Evolutionary conservation across 208 protist species (phyloP).

Genomic region (Herpetomonas tarakana): DNA sequence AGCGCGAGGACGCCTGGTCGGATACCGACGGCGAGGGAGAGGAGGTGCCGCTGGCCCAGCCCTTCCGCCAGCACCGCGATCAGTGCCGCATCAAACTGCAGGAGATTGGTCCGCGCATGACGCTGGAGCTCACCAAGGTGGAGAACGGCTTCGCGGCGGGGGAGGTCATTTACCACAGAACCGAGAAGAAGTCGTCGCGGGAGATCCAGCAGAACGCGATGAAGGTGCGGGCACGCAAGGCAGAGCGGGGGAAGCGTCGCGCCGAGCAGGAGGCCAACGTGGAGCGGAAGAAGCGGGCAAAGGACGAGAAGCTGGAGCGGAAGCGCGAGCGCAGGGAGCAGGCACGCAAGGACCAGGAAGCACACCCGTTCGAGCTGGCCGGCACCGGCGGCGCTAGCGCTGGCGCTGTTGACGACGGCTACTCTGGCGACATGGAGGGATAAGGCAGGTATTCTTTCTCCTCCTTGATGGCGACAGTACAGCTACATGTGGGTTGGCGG

Average conservation of each 20-base stretch:
- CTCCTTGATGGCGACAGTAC: no score
- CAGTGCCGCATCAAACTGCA: slow-evolving; percentile 91
- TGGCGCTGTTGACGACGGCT: slow-evolving; percentile 33
- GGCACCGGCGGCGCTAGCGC: slow-evolving; percentile 14
- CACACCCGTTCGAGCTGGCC: slow-evolving; percentile 75
- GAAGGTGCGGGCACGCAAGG: slow-evolving; percentile 64
- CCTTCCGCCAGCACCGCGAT: slow-evolving; percentile 82
- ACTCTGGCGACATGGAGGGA: slow-evolving; percentile 32
- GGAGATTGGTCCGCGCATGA: slow-evolving; percentile 91
- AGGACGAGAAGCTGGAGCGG: slow-evolving; percentile 50
- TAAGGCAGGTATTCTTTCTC: background rate
- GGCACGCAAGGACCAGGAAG: slow-evolving; percentile 53
- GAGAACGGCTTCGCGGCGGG: slow-evolving; percentile 87
- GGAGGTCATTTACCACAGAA: slow-evolving; percentile 82
- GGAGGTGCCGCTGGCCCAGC: slow-evolving; percentile 83
- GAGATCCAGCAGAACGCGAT: slow-evolving; percentile 67
- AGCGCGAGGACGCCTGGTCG: slow-evolving; percentile 81
- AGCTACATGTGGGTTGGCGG: no score
- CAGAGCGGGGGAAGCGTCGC: slow-evolving; percentile 67
- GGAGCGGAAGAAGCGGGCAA: slow-evolving; percentile 41
- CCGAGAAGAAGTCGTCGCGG: slow-evolving; percentile 52
- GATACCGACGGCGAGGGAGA: slow-evolving; percentile 92
- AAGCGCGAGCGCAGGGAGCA: slow-evolving; percentile 69
- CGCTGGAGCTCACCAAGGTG: slow-evolving; percentile 86
- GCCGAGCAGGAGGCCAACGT: slow-evolving; percentile 86